Conservation (phyloP, 371 early-diverging fungal species). For the Batrachochytrium dendrobatidis region DNA sequence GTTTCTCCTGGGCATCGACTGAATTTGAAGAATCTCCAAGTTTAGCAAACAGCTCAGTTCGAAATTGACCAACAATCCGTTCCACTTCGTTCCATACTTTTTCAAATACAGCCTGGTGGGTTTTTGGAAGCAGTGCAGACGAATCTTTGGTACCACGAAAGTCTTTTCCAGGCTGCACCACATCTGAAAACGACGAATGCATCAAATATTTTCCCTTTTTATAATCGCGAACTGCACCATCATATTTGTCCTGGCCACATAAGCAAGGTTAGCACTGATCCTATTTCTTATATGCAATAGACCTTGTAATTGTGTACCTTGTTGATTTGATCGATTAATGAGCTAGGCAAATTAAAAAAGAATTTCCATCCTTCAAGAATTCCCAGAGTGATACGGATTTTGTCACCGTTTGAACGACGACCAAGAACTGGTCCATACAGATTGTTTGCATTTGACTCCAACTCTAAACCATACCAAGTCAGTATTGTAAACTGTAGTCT, state of each 20-base stretch:
- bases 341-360: constrained; percentile 88
- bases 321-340: constrained; percentile 68
- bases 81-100: constrained; percentile 91
- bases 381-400: constrained; percentile 81
- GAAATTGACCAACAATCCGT: constrained; percentile 65
- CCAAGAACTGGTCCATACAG: constrained; percentile 86
- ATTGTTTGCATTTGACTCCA: constrained; percentile 61
- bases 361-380: constrained; percentile 87
- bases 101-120: constrained; percentile 79
- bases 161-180: neutral
- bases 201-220: constrained; percentile 73
- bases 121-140: constrained; percentile 30
- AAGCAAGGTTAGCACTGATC: neutral
- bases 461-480: constrained; percentile 34
- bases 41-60: constrained; percentile 63
- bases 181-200: constrained; percentile 31
- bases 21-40: constrained; percentile 71
- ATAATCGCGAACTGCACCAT: constrained; percentile 89
- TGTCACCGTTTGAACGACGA: constrained; percentile 75
- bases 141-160: constrained; percentile 28
- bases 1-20: constrained; percentile 84
- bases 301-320: constrained; percentile 43
- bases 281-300: neutral
- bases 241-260: constrained; percentile 63
- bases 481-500: neutral